Evolutionary conservation across 345 rosid genomes (phyloP), one percentile per base, ranked within the genome.

Genomic region (Combretum micranthum): DNA sequence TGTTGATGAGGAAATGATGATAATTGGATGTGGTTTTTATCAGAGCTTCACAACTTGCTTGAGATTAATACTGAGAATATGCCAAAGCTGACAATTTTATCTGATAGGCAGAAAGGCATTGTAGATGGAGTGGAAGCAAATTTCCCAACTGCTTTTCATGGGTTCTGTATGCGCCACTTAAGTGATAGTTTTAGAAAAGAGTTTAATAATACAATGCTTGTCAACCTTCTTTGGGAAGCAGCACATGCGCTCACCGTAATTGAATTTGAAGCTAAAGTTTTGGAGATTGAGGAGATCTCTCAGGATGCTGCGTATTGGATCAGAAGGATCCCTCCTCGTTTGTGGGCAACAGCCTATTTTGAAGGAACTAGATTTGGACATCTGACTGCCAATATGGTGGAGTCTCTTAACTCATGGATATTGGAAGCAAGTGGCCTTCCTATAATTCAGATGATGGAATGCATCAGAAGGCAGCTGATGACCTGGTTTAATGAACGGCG

Each of bases 11-110:
- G 99, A 93, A 93, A 82, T 49, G 96, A 93, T 25, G 97, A 93
- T 64, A 93, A 85, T 47, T 93, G 99, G 97, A 89, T 89, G 97
- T 93, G 99, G 99, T 93, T 93, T 75, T 79, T 93, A 15, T 85
- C 94, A 25, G 88, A 80, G 69, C 97, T 93, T 63, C 99, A 85
- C 67, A 89, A 76, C 46, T 84, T 89, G 64, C 96, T 93, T 3
- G 99, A 93, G 71, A 76, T 91, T 20, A 93, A 93, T 55, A 77
- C 97, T 0, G 97, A 93, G 83, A 93, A 89, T 78, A 93, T 93
- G 99, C 97, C 99, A 0, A 83, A 89, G 72, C 91, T 93, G 62
- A 89, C 96, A 18, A 93, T 93, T 62, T 77, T 93, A 74, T 93
- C 99, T 0, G 97, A 93, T 58, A 78, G 97, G 68, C 94, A 87